Conservation (phyloP, 192 early-diverging fungal species). For the Funneliformis geosporum region DNA sequence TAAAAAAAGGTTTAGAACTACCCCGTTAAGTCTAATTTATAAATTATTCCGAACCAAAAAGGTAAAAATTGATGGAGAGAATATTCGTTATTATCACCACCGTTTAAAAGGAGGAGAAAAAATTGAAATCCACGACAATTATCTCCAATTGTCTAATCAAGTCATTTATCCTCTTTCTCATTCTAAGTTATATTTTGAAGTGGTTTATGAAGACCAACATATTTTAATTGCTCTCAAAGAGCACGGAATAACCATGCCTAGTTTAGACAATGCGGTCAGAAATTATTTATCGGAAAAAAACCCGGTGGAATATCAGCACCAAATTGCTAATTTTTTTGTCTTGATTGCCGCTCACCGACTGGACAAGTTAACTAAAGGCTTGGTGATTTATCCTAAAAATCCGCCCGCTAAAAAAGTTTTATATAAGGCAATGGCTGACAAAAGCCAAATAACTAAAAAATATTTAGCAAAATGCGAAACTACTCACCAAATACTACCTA, state of each 20-base stretch:
- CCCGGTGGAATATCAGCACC: not conserved
- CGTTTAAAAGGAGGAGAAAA: constrained; percentile 9
- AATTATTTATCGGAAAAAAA: constrained; percentile 6
- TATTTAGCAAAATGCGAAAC: no score
- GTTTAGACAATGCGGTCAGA: not conserved
- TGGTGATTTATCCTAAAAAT: no score
- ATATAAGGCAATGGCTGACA: no score
- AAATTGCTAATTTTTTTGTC: not conserved
- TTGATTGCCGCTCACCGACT: constrained; percentile 14
- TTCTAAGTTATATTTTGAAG: not conserved
- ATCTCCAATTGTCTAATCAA: not conserved
- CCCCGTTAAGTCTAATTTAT: constrained; percentile 10
- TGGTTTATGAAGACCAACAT: constrained; percentile 21
- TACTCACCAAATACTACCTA: no score
- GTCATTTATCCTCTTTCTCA: not conserved
- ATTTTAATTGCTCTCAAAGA: constrained; percentile 14
- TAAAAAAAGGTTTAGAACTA: constrained; percentile 23
- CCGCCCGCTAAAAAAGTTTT: no score
- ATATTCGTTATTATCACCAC: constrained; percentile 20
- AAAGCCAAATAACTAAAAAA: no score
- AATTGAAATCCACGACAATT: constrained; percentile 8
- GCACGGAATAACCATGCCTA: not conserved
- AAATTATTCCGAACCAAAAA: constrained; percentile 28
- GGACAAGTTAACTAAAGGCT: constrained; percentile 19
- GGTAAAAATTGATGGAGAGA: constrained; percentile 17